These are phyloP conservation scores for Nectriaceae sp. DNA, from an alignment of 2,329 filamentous ascomycete genomes.

Conservation along the genomic window DNA sequence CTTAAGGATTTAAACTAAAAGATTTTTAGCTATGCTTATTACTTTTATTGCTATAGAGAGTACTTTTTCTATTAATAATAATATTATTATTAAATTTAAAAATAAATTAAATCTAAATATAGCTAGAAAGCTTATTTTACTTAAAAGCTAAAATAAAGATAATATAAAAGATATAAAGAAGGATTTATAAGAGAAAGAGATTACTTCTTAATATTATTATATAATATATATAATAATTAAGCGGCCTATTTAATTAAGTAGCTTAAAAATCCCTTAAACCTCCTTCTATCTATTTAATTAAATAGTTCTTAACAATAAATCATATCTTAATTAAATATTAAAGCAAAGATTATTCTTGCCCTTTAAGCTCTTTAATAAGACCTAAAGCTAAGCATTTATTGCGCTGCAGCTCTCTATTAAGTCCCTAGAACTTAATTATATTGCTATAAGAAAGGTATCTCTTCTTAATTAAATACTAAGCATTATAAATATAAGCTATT, in stretches of 20 bases:
- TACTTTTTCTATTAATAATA: background rate
- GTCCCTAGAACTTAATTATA: background rate
- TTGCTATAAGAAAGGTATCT: background rate
- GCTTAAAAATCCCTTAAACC: no score
- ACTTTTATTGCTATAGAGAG: background rate
- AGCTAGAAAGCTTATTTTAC: background rate
- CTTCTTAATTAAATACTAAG: background rate
- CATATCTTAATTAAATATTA: conserved; percentile 1
- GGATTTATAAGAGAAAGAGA: background rate
- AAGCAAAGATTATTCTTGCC: no score
- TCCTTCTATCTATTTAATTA: no score
- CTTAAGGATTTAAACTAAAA: conserved; percentile 1
- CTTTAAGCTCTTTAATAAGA: no score
- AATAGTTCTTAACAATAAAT: background rate
- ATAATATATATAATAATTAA: no score
- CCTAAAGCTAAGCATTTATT: no score
- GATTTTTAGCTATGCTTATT: background rate
- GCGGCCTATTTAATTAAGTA: no score
- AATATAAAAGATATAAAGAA: no score
- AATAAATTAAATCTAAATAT: background rate
- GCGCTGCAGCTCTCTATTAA: no score
- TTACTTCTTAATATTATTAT: background rate
- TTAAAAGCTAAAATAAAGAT: conserved; percentile 1
- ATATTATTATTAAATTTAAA: conserved; percentile 1
- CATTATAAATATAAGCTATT: background rate